A percentile compares a stretch with the other conserved stretches of the same genome.
Evolutionary conservation across 176 grass and related monocot species (phyloP).

Genomic region (Alloteropsis semialata): DNA sequence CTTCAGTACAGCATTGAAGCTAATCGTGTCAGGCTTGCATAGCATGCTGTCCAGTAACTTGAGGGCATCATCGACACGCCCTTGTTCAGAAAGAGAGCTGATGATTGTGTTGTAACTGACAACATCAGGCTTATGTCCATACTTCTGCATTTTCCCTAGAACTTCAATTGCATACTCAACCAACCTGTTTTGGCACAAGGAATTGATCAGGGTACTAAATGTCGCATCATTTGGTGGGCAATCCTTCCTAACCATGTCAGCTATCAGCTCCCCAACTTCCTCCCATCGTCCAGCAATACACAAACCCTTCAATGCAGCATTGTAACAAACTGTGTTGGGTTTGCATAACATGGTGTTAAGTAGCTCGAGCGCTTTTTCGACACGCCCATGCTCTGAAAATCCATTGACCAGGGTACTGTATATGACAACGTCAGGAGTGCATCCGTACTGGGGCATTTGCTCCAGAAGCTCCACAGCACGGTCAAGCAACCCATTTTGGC

Average conservation of each 20-base stretch:
- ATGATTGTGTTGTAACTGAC: constrained; percentile 41
- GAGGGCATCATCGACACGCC: constrained; percentile 33
- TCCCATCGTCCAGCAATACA: constrained; percentile 38
- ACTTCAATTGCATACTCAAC: constrained; percentile 32
- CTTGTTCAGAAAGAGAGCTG: constrained; percentile 39
- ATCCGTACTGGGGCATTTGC: constrained; percentile 35
- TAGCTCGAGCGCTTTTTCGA: constrained; percentile 25
- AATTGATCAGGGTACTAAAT: constrained; percentile 43
- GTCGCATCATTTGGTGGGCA: constrained; percentile 49
- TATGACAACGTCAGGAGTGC: constrained; percentile 46
- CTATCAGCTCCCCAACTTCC: constrained; percentile 36
- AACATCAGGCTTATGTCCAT: constrained; percentile 24
- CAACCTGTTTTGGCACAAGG: constrained; percentile 33
- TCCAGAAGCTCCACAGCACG: constrained; percentile 33
- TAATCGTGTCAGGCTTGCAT: constrained; percentile 36
- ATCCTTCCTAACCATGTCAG: constrained; percentile 32
- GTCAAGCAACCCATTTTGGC: constrained; percentile 39
- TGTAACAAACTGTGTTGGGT: constrained; percentile 45
- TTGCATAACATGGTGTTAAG: constrained; percentile 39
- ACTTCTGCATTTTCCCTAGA: constrained; percentile 45
- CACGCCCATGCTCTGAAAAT: constrained; percentile 35
- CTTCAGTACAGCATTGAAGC: constrained; percentile 42
- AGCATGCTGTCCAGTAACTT: constrained; percentile 38
- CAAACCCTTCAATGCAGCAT: constrained; percentile 43
- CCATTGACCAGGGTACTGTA: constrained; percentile 48